Base-by-base conservation (phyloP, 345 rosid genomes). In the Dipteronia sinensis region DNA sequence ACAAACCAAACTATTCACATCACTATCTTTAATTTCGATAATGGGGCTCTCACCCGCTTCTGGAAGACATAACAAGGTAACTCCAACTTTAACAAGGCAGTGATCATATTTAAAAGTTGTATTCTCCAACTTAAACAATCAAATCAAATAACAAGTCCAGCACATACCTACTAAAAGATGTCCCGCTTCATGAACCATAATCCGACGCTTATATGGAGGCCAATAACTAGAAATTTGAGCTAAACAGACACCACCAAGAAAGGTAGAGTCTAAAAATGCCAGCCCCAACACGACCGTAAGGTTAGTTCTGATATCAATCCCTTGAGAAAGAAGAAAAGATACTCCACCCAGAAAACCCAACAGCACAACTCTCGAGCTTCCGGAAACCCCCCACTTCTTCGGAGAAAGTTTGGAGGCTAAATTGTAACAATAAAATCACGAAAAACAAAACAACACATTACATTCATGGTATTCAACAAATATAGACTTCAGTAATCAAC, bases 141-240 rank as follows among this genome's bases (percentile, higher is more conserved):
- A 69, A 77, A 76, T 29, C 9, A 69, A 55, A 61, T 25, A 38
- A 69, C 31, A 64, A 55, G 44, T 31, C 17, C 12, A 53, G 29
- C 34, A 68, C 76, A 68, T 88, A 92, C 99, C 98, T 63, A 87
- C 86, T 74, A 93, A 87, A 76, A 93, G 92, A 86, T 93, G 97
- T 66, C 98, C 99, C 0, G 99, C 97, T 88, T 95, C 99, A 74
- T 95, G 99, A 88, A 95, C 94, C 55, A 95, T 76, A 77, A 95
- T 92, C 71, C 97, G 84, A 9, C 89, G 96, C 85, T 86, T 92
- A 83, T 81, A 82, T 7, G 99, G 97, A 82, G 97, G 99, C 99
- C 99, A 95, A 74, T 84, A 92, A 79, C 96, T 86, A n/a, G 98
- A 89, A 67, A 95, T 82, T 82, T 89, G 92, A 56, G 97, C 98